Base-by-base conservation (phyloP, 1,284 basidiomycete genomes). In the Phlebopus sp. region DNA sequence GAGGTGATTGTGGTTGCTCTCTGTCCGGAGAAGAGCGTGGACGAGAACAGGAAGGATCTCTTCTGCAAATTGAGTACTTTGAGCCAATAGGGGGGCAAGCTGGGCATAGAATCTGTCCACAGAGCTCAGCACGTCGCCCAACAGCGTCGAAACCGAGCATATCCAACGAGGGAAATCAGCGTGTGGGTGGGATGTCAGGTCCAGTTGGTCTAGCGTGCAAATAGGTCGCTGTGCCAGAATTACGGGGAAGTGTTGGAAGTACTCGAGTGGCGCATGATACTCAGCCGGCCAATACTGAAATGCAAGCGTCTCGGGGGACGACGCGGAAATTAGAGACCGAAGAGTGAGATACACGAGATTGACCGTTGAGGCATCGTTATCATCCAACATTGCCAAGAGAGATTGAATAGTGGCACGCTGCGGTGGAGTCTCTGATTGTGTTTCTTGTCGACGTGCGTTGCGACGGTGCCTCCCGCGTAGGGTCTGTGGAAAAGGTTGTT, bases 41-140 rank as follows among this genome's bases (percentile, higher is more conserved):
- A 95, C 80, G 18, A 97, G 72, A 18, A 87, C 66, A 0, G 93
- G 92, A 4, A 95, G 71, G 14, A 87, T 68, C 37, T 82, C 69
- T 50, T 82, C 76, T 0, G 90, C 83, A 48, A 94, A 86, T 1
- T 61, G 56, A 0, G 73, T 55, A 50, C 86, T 78, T 1, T 71
- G 66, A 31, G 70, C 63, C 5, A 94, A 67, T 30, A 93, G 75
- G 4, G 76, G 68, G 1, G 70, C 65, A 0, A 96, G 67, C 44
- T 90, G 84, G 10, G 76, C 76, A 58, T 84, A 97, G 64, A 94
- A 88, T 0, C 69, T 57, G 51, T 87, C 80, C 2, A 68, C 60
- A 1, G 57, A 55, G 2, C 79, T 74, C 2, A 92, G 70, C 9
- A 79, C 63, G 14, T 86, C 77, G 54, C 79, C 79, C 17, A 97